A percentile compares a stretch with the other conserved stretches of the same genome.
These are phyloP conservation scores for Xylariomycetidae sp. DNA, from an alignment of 2,329 filamentous ascomycete genomes.

Conservation along the genomic window DNA sequence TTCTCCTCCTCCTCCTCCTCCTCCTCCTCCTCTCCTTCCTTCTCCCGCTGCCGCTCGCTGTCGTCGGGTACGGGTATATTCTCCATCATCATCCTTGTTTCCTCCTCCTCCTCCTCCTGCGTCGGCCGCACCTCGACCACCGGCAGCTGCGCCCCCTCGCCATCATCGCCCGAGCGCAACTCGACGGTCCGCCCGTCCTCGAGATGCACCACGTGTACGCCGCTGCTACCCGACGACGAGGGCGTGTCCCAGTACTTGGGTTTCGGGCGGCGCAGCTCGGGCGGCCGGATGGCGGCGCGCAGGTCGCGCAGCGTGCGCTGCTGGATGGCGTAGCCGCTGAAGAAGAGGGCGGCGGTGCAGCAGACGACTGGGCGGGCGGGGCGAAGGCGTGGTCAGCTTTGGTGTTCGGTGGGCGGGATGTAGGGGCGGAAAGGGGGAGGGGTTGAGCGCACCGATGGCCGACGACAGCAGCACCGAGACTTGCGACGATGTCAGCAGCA, in stretches of 20 bases:
- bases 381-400: background rate
- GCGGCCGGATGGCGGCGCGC: slow-evolving; percentile 61
- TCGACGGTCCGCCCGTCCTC: slow-evolving; percentile 39
- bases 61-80: too few species aligned
- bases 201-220: slow-evolving; percentile 31
- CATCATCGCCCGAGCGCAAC: slow-evolving; percentile 12
- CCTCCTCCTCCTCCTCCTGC: slow-evolving; percentile 17
- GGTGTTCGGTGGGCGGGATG: background rate
- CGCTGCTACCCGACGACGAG: background rate
- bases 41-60: too few species aligned
- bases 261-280: slow-evolving; percentile 34
- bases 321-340: slow-evolving; percentile 82
- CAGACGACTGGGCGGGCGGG: slow-evolving; percentile 51
- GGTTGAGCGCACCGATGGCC: slow-evolving; percentile 43
- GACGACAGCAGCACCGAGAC: slow-evolving; percentile 63
- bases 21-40: too few species aligned
- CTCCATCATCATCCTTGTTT: too few species aligned
- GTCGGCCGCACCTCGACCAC: slow-evolving; percentile 33
- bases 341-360: slow-evolving; percentile 77
- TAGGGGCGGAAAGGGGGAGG: background rate
- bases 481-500: slow-evolving; percentile 64
- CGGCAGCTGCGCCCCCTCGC: slow-evolving; percentile 13
- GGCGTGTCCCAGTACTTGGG: slow-evolving; percentile 37
- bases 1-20: slow-evolving; percentile 1
- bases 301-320: slow-evolving; percentile 77